Conservation (phyloP, 2,329 filamentous ascomycete genomes). For the Aureobasidium sp. region DNA sequence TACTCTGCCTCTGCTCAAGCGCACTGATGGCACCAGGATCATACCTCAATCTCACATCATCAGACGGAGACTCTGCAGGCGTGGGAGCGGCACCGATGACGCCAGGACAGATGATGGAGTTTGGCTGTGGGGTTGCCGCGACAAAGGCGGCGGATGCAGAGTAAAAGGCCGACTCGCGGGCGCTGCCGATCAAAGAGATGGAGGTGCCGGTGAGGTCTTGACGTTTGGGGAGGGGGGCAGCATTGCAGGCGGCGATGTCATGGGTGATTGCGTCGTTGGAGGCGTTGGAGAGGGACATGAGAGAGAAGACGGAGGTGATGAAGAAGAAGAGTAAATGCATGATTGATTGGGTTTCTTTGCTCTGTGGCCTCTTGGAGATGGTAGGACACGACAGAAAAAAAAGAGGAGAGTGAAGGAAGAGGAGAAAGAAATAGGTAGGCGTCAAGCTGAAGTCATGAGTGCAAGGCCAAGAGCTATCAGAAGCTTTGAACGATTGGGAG, state of each 20-base stretch:
- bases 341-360: not conserved
- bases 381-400: too few relatives aligned
- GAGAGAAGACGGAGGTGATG: not conserved
- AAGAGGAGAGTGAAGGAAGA: not conserved
- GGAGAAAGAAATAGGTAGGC: not conserved
- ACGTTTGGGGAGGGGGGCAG: not conserved
- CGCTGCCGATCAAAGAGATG: not conserved
- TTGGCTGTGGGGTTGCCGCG: not conserved
- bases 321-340: not conserved
- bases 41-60: not conserved
- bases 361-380: not conserved
- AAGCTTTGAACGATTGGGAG: not conserved
- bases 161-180: not conserved
- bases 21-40: not conserved
- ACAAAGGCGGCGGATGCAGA: not conserved
- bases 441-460: not conserved
- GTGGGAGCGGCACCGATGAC: not conserved
- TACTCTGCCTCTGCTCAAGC: slow-evolving; percentile 7
- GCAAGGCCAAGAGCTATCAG: not conserved
- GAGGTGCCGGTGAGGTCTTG: slow-evolving; percentile 2
- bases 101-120: not conserved
- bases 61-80: not conserved
- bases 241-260: too few relatives aligned
- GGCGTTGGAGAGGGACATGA: not conserved
- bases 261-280: not conserved